Evolutionary conservation across 108 stramenopile genomes (phyloP), one percentile per base, ranked within the genome.

Genomic region (Skeletonema costatum): DNA sequence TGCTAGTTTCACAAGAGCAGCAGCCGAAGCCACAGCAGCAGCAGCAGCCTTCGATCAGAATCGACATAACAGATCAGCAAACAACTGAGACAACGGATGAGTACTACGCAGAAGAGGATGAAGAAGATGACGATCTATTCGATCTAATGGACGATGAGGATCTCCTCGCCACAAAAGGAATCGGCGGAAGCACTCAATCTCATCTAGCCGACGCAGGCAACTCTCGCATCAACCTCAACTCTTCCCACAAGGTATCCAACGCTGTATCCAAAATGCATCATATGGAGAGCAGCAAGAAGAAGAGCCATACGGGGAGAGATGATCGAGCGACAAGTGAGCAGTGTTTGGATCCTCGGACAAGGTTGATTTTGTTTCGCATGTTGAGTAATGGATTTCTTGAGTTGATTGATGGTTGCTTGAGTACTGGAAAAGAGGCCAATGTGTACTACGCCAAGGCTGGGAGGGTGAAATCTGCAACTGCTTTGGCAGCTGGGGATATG

Each of bases 361-460:
- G 99, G 14, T 76, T 99, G 66, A 96, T 99, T 61, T 84, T 99
- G 32, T 99, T 98, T 86, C 96, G 98, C 79, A 80, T 99, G 89
- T 75, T 99, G 32, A 94, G 89, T 68, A 90, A 85, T 56, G 97
- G 97, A 19, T 94, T 96, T 76, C 71, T 99, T 63, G 85, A 90
- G 39, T 70, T 87, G 48, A 98, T 99, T 60, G 97, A 99, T 75
- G 99, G 99, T 48, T 99, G 99, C 78, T 74, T 99, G 30, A 94
- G 93, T 79, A 99, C 99, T 2, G 99, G 99, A 16, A 99, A 99
- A 79, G 99, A 99, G 81, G 99, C 99, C 64, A 99, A 99, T 87
- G 99, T 99, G 1, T 99, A 99, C 75, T 98, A 98, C 53, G 98
- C 98, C 71, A 87, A 86, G 78, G 93, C 92, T 11, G 94, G 91